These are phyloP conservation scores for Eucalyptus albens DNA, from an alignment of 345 rosid genomes.

Conservation along the genomic window DNA sequence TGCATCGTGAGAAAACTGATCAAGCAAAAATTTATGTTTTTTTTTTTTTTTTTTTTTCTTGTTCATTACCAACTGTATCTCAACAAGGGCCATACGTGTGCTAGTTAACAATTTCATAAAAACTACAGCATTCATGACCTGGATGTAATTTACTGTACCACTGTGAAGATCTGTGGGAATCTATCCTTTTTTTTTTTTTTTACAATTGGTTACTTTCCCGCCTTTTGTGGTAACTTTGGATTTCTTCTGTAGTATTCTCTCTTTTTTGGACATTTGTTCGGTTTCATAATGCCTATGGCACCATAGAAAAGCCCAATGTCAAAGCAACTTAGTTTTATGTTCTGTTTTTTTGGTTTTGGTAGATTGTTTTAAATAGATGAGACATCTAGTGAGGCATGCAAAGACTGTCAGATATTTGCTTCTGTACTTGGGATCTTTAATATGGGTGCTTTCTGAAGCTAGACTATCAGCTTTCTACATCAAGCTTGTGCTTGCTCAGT, in stretches of 20 bases:
- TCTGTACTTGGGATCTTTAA: background rate
- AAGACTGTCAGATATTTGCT: background rate
- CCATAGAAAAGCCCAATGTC: background rate
- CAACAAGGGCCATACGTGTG: background rate
- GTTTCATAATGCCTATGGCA: background rate
- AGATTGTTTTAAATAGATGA: background rate
- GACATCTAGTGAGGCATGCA: background rate
- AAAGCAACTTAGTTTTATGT: background rate
- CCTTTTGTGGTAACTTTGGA: background rate
- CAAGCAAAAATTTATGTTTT: background rate
- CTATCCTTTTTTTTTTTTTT: background rate
- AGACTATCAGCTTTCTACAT: background rate
- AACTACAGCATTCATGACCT: background rate
- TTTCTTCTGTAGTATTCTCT: background rate
- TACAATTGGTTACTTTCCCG: background rate
- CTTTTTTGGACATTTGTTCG: background rate
- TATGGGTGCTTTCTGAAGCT: background rate
- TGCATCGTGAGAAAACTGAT: background rate
- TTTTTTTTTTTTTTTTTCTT: background rate
- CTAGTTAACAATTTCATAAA: background rate
- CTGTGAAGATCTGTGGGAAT: background rate
- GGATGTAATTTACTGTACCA: background rate
- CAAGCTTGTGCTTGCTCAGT: background rate
- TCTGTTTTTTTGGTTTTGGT: background rate
- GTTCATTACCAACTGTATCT: background rate